Base-by-base conservation (phyloP, 2,329 filamentous ascomycete species). In the Pestalotiopsis sp. region DNA sequence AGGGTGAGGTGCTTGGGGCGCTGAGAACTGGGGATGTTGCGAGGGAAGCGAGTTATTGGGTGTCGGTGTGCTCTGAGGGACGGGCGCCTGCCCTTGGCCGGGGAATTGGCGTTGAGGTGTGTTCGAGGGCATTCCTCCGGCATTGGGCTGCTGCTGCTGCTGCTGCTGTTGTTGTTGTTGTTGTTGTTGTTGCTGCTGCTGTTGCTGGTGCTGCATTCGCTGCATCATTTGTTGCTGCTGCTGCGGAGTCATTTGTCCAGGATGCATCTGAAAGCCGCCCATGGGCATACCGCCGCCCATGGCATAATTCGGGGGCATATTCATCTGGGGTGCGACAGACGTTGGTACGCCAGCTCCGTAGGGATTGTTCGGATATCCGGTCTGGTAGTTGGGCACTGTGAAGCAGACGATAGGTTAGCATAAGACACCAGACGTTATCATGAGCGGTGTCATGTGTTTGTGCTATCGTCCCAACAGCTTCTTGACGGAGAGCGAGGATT, bases 351-450 rank as follows among this genome's bases (percentile, higher is more conserved):
- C 83, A 73, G 85, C 80, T 70, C 86, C 87, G 75, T 90, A 91
- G 4, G 88, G 85, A 45, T 86, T 85, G 74, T 81, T 83, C 27
- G 86, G 84, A 72, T 88, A 91, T 66, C 89, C 87, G 56, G 87
- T 81, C 72, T 89, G 89, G 71, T 86, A 89, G 63, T 78, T 76
- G 73, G 86, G 79, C 83, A 89, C 87, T 89, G 77, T 69, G 69
- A 70, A 70, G 61, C 67, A 66, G 72, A 74, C 74, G 71, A 73
- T 75, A 67, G n/a, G 59, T 71, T 62, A 71, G 69, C 27, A 65
- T 68, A 17, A 61, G 9, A 68, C 68, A 62, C 65, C 62, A 67
- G 66, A 58, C 27, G 20, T 36, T 36, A 36, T 36, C 6, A 36
- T 9, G 31, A 36, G 31, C 66, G 64, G 61, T 65, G 58, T 38